Conservation (phyloP, 139 green algal genomes). For the Chlamydomonas incerta region DNA sequence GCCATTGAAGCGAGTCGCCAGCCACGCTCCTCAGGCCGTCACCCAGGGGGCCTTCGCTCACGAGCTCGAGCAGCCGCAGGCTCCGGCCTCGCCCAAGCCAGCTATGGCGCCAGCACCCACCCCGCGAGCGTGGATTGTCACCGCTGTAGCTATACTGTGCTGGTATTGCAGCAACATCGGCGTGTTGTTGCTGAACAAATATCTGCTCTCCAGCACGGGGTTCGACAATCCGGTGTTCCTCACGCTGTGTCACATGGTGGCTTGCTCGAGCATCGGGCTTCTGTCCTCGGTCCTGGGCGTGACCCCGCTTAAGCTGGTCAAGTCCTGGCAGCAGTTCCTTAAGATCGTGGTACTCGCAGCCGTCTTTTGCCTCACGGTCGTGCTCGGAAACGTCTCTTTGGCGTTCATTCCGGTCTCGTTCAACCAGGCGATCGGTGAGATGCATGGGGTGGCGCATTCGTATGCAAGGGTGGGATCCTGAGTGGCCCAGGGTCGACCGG, state of each 20-base stretch:
- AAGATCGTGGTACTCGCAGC: constrained; percentile 82
- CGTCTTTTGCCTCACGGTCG: constrained; percentile 92
- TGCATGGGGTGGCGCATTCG: not conserved
- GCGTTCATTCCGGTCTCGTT: constrained; percentile 85
- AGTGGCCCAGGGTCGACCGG: too few relatives aligned
- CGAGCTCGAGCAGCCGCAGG: too few relatives aligned
- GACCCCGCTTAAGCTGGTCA: constrained; percentile 75
- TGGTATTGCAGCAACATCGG: constrained; percentile 95
- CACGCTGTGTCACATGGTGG: constrained; percentile 94
- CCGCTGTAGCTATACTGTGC: not conserved
- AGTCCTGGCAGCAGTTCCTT: constrained; percentile 72
- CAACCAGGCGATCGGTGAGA: constrained; percentile 87
- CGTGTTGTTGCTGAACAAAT: constrained; percentile 97
- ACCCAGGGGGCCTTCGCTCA: too few relatives aligned
- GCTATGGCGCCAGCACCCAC: too few relatives aligned
- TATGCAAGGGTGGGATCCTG: not conserved
- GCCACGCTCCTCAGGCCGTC: too few relatives aligned
- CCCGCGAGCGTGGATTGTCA: not conserved
- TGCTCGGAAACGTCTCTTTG: constrained; percentile 92
- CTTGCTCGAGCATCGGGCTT: constrained; percentile 78
- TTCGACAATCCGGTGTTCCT: constrained; percentile 87
- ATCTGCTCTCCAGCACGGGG: constrained; percentile 82
- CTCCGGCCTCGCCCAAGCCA: too few relatives aligned
- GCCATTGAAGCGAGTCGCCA: too few relatives aligned
- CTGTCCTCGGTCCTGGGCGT: constrained; percentile 56